These are phyloP conservation scores for Sporobolomyces phaffii DNA, from an alignment of 768 basidiomycete species.

Conservation along the genomic window DNA sequence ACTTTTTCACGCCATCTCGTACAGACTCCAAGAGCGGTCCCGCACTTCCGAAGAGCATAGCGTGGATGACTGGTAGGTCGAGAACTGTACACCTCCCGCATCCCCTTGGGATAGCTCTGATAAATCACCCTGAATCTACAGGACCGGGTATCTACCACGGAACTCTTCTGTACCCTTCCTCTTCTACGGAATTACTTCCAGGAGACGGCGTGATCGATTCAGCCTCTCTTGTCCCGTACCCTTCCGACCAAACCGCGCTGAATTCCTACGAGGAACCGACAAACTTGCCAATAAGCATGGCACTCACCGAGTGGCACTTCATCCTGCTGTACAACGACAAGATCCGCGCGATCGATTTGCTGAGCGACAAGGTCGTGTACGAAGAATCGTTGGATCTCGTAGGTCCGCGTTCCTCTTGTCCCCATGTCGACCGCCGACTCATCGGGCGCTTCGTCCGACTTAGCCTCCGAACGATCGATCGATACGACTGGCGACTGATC, in stretches of 20 bases:
- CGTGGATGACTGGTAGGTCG: conserved; percentile 80
- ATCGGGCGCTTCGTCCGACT: neutral
- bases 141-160: conserved; percentile 87
- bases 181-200: conserved; percentile 47
- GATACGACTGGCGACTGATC: conserved; percentile 72
- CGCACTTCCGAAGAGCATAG: conserved; percentile 61
- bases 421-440: neutral
- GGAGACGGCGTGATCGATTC: conserved; percentile 71
- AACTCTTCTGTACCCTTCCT: conserved; percentile 56
- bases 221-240: conserved; percentile 73
- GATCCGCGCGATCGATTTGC: conserved; percentile 66
- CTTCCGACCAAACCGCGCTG: conserved; percentile 45
- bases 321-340: conserved; percentile 74
- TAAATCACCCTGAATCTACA: too few species aligned
- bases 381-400: conserved; percentile 62
- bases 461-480: conserved; percentile 72
- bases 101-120: too few species aligned
- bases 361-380: conserved; percentile 74
- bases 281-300: conserved; percentile 65
- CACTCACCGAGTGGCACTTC: conserved; percentile 87
- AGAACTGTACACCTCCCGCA: too few species aligned
- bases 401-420: conserved; percentile 41
- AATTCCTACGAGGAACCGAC: conserved; percentile 14
- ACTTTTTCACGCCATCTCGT: conserved; percentile 62
- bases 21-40: conserved; percentile 49